A percentile compares a stretch with the other conserved stretches of the same genome.
These are phyloP conservation scores for Cordia subcordata DNA, from an alignment of 257 asterid species.

Conservation along the genomic window DNA sequence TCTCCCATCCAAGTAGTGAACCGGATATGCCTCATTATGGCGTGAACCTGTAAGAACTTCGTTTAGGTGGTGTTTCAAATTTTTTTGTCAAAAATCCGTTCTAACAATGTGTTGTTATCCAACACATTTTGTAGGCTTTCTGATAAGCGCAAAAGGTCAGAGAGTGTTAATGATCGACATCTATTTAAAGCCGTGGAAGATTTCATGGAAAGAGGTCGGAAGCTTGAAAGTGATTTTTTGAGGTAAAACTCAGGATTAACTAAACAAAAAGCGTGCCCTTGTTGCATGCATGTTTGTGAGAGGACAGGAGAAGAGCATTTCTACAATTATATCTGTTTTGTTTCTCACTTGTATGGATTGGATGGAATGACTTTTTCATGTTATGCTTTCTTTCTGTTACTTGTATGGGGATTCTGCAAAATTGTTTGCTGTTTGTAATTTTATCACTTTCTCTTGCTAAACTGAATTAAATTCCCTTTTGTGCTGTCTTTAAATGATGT, in stretches of 20 bases:
- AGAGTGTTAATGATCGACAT: constrained; percentile 31
- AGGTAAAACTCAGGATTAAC: constrained; percentile 39
- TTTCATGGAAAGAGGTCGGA: constrained; percentile 47
- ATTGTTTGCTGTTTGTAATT: too few relatives aligned
- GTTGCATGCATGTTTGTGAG: too few relatives aligned
- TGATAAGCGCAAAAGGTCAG: constrained; percentile 23
- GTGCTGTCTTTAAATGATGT: too few relatives aligned
- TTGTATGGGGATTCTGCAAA: too few relatives aligned
- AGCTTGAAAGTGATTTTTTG: constrained; percentile 52
- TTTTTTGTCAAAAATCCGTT: not conserved
- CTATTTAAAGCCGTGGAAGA: constrained; percentile 34
- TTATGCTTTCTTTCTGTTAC: too few relatives aligned
- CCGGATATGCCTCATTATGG: constrained; percentile 22
- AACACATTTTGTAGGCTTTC: constrained; percentile 29
- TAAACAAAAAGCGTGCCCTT: too few relatives aligned
- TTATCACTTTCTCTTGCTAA: too few relatives aligned
- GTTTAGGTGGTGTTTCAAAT: not conserved
- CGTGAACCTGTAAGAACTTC: constrained; percentile 41
- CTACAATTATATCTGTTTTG: too few relatives aligned
- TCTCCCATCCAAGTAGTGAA: constrained; percentile 32
- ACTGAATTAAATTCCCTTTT: too few relatives aligned
- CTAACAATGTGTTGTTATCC: not conserved
- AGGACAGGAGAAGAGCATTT: too few relatives aligned
- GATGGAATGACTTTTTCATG: too few relatives aligned
- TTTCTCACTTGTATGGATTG: too few relatives aligned